Base-by-base conservation (phyloP, 495 filamentous ascomycete genomes). In the Barbatosphaeria neglecta region DNA sequence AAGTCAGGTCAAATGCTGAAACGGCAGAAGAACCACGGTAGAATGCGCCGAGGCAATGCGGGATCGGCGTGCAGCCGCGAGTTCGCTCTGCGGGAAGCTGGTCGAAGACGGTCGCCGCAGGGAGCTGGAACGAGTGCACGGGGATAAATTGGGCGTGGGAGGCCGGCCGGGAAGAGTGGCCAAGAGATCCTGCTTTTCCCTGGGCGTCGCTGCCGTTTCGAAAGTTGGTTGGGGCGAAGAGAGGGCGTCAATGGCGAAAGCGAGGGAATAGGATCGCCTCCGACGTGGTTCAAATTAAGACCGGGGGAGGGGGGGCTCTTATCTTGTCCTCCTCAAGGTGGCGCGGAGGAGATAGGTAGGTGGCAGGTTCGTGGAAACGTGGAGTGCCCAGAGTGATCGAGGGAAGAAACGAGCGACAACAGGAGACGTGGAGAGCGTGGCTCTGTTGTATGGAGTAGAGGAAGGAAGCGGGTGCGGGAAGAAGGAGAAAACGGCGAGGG, bases 1-100 rank as follows among this genome's bases (percentile, higher is more conserved):
- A 64, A 51, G 54, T 59, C 60, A 60, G 57, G 50, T 47, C 52
- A 46, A 50, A 47, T 46, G 27, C 37, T 41, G 9, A 22, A 54
- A 41, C 41, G 48, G 45, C 43, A 35, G 1, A 19, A 43, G 51
- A 47, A 50, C 47, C 50, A 42, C 45, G 44, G 51, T 50, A 41
- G 51, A 50, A 46, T 58, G 54, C 51, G 44, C 48, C 44, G 42
- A 48, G n/a, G 51, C 25, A 48, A 59, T 52, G 45, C 52, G 24
- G 37, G 39, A 47, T 47, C 45, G 37, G 40, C 45, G 37, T 15
- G 28, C 31, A 22, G 24, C 41, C 6, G 8, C 19, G 27, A 17
- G 13, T 37, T 45, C 27, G 31, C 31, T 10, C 31, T 35, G 31
- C 31, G 13, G 31, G 13, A 35, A 35, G 31, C 31, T 15, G 31